Base-by-base conservation (phyloP, 495 filamentous ascomycete genomes). In the Daldinia grandis region DNA sequence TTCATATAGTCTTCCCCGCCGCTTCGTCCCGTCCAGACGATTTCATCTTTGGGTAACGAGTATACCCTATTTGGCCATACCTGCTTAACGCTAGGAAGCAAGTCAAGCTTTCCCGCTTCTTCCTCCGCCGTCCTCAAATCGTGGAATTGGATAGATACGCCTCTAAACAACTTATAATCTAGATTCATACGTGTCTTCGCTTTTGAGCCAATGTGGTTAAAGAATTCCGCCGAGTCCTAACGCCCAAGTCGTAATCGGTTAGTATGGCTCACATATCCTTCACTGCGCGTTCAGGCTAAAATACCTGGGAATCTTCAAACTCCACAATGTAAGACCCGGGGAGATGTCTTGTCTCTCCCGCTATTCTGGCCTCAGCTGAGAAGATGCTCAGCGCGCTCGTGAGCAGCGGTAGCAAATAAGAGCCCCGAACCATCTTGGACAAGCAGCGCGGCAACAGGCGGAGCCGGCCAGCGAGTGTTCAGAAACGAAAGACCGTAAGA, bases 301-400 rank as follows among this genome's bases (percentile, higher is more conserved):
- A 71, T 76, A 84, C 82, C 74, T 79, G 74, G 54, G 78, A 76
- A 49, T 81, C 78, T 51, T 83, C 81, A 68, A 83, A 84, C 66
- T 85, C 82, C 51, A 85, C 78, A 64, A 85, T 82, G 73, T 83
- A 85, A 5, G 81, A 81, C 14, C 82, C 82, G 19, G 80, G 70
- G 55, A 85, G 67, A 33, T 75, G 50, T 63, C 54, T 67, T 51
- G 57, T 58, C 66, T 65, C 17, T 25, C 62, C 50, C 33, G 50
- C 37, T 42, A 69, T 49, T 42, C 50, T 77, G 8, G 75, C 75
- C 62, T 76, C 66, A 19, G 72, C 64, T 24, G 70, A 71, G 66
- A 57, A 67, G 44, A 77, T 56, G 66, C 75, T 74, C 33, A 71
- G 69, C 56, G 71, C 76, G 57, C 76, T 69, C 51, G 74, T 76